Percentiles rank a stretch among this genome's conserved stretches.
Evolutionary conservation across 495 filamentous ascomycete genomes (phyloP).

Genomic region (Xylaria bambusicola): DNA sequence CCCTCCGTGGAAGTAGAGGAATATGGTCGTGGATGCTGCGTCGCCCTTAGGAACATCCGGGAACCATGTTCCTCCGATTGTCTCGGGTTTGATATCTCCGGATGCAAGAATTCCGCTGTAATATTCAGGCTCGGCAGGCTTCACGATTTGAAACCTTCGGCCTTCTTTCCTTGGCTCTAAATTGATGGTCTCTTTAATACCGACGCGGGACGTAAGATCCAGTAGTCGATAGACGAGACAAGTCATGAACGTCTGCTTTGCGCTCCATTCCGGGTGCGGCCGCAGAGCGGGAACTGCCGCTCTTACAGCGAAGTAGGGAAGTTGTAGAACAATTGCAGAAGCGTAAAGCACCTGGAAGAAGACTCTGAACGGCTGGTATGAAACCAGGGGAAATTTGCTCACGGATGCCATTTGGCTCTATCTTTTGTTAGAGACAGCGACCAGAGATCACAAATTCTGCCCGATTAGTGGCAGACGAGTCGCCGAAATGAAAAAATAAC

Average conservation of each 20-base stretch:
- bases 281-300: too few species aligned
- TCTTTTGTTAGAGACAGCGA: too few species aligned
- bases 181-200: slow-evolving; percentile 14
- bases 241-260: slow-evolving; percentile 22
- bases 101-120: slow-evolving; percentile 22
- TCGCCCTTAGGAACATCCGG: slow-evolving; percentile 14
- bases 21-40: slow-evolving; percentile 12
- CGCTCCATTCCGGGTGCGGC: too few species aligned
- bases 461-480: too few species aligned
- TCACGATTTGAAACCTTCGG: slow-evolving; percentile 18
- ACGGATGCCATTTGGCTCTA: too few species aligned
- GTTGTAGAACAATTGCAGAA: too few species aligned
- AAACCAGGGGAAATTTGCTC: too few species aligned
- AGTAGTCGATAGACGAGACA: slow-evolving; percentile 6
- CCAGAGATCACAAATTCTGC: too few species aligned
- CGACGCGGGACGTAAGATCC: slow-evolving; percentile 13
- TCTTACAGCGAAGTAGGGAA: too few species aligned
- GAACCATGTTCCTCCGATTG: slow-evolving; percentile 25
- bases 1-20: slow-evolving; percentile 65
- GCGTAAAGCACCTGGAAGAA: too few species aligned
- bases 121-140: slow-evolving; percentile 3
- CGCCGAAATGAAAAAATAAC: too few species aligned
- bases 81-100: slow-evolving; percentile 16
- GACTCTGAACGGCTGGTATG: too few species aligned
- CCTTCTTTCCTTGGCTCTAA: slow-evolving; percentile 20